Percentiles rank a stretch among this genome's conserved stretches.
These are phyloP conservation scores for Diaporthe citrichinensis DNA, from an alignment of 2,329 filamentous ascomycete species.

Conservation along the genomic window DNA sequence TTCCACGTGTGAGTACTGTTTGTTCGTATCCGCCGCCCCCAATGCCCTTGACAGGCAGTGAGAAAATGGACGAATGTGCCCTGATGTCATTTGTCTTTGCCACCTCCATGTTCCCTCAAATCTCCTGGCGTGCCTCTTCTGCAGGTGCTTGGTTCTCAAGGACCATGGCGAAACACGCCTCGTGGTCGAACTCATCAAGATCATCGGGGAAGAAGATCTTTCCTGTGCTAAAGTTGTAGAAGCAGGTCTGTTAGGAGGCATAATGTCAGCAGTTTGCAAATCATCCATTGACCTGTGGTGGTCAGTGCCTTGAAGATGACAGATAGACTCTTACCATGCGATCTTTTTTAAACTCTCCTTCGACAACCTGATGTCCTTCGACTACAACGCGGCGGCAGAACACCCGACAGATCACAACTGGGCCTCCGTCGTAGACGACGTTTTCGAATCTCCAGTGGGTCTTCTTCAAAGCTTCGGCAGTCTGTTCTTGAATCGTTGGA, in stretches of 20 bases:
- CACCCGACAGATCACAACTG: neutral
- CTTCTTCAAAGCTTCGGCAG: neutral
- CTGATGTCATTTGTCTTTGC: too few relatives aligned
- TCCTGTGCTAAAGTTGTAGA: neutral
- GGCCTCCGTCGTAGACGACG: neutral
- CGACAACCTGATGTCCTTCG: accelerated
- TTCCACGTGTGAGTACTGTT: too few relatives aligned
- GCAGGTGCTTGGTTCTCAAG: neutral
- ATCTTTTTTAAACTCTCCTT: neutral
- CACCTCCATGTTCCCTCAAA: neutral
- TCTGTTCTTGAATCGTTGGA: neutral
- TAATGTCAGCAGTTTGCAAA: neutral
- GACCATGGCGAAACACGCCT: neutral
- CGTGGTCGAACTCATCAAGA: neutral
- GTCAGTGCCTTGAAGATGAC: neutral
- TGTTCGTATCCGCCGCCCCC: too few relatives aligned
- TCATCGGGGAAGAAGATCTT: accelerated
- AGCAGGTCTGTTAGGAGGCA: neutral
- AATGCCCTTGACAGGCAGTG: neutral
- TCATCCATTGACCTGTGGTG: too few relatives aligned
- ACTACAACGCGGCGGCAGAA: neutral
- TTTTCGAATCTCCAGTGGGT: neutral
- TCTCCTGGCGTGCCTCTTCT: neutral
- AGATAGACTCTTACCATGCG: neutral
- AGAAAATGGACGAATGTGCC: neutral